These are phyloP conservation scores for Chamaecrista fasciculata DNA, from an alignment of 306 rosid genomes.

Conservation along the genomic window DNA sequence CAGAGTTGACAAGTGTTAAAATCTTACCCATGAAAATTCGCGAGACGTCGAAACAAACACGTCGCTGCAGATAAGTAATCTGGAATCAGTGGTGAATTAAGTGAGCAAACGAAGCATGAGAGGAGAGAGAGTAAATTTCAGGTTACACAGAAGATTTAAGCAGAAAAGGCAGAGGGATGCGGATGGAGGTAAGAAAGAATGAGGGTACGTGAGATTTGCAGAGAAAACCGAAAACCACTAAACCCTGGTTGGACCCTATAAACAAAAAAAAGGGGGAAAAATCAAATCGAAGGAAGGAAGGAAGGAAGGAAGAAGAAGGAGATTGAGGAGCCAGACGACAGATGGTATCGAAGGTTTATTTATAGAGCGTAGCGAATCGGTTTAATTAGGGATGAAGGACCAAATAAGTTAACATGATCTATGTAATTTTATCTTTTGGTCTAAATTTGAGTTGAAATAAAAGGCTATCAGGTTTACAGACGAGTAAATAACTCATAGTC, in stretches of 20 bases:
- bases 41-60: neutral
- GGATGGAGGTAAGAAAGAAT: neutral
- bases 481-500: too few relatives aligned
- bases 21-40: neutral
- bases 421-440: too few relatives aligned
- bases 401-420: too few relatives aligned
- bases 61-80: neutral
- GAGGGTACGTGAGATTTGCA: constrained; percentile 33
- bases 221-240: constrained; percentile 33
- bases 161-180: neutral
- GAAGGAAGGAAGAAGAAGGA: neutral
- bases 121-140: neutral
- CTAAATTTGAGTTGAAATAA: too few relatives aligned
- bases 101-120: neutral
- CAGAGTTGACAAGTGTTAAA: too few relatives aligned
- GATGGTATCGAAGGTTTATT: neutral
- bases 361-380: neutral
- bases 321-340: neutral
- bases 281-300: neutral
- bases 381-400: too few relatives aligned
- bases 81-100: neutral
- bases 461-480: too few relatives aligned
- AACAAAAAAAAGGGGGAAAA: neutral
- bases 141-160: neutral
- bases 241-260: constrained; percentile 22